Evolutionary conservation across 805 yeast genomes (phyloP).

Genomic region (Alloascoidea hylecoeti): DNA sequence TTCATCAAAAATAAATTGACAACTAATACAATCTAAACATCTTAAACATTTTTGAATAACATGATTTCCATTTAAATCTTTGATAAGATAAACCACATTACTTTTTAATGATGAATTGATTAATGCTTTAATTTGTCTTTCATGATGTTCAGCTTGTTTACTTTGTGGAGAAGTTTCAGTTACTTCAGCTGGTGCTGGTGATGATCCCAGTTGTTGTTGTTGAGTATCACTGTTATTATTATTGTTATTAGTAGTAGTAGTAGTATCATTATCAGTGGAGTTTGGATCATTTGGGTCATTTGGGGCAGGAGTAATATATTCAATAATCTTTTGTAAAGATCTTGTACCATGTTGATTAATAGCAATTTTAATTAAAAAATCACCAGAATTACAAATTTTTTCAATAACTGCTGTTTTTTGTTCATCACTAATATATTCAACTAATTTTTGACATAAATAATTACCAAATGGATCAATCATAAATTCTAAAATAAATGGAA

Average conservation of each 20-base stretch:
- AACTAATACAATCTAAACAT: conserved; percentile 47
- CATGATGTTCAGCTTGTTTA: not conserved
- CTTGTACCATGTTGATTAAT: conserved; percentile 94
- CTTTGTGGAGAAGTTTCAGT: not conserved
- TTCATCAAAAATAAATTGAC: conserved; percentile 88
- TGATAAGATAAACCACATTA: conserved; percentile 65
- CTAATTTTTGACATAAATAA: conserved; percentile 78
- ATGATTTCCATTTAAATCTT: conserved; percentile 93
- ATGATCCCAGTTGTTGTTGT: too few relatives aligned
- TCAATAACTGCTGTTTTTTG: conserved; percentile 60
- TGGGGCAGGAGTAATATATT: conserved; percentile 68
- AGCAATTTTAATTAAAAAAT: conserved; percentile 67
- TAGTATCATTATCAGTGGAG: too few relatives aligned
- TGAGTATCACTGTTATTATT: too few relatives aligned
- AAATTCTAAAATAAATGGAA: conserved; percentile 63
- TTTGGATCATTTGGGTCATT: too few relatives aligned
- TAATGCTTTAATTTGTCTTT: not conserved
- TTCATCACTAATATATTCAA: conserved; percentile 58
- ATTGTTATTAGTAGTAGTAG: too few relatives aligned
- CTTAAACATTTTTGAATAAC: conserved; percentile 89
- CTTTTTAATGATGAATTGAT: conserved; percentile 45
- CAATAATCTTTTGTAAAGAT: conserved; percentile 86
- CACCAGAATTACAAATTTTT: conserved; percentile 35
- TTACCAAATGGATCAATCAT: conserved; percentile 97
- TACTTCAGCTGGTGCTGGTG: not conserved